These are phyloP conservation scores for Colletotrichum sp. DNA, from an alignment of 2,329 filamentous ascomycete species.

Conservation along the genomic window DNA sequence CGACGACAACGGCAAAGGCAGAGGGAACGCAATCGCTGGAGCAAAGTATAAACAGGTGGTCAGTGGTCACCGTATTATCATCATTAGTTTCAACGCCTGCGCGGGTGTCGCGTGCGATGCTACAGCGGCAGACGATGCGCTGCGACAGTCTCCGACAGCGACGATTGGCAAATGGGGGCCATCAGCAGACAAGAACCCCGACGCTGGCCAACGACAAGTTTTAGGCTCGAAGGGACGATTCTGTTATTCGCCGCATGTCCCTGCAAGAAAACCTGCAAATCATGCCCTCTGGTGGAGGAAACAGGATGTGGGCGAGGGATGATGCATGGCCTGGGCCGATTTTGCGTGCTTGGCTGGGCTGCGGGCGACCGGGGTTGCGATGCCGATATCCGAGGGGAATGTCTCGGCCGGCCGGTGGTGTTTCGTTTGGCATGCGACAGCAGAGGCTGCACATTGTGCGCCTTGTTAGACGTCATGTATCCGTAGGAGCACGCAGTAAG, in stretches of 20 bases:
- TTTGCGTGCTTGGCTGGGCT: not conserved
- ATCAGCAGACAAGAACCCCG: not conserved
- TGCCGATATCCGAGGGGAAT: slow-evolving; percentile 14
- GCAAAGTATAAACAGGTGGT: not conserved
- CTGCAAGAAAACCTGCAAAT: not conserved
- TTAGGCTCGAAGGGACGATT: not conserved
- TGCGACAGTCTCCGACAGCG: not conserved
- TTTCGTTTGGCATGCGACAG: not conserved
- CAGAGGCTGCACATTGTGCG: not conserved
- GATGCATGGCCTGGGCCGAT: not conserved
- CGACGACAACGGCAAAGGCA: rapidly evolving
- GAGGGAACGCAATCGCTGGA: rapidly evolving
- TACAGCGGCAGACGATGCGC: not conserved
- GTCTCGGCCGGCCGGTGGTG: not conserved
- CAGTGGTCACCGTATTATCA: rapidly evolving
- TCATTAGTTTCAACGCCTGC: rapidly evolving
- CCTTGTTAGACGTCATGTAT: not conserved
- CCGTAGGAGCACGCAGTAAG: not conserved
- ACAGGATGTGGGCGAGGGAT: not conserved
- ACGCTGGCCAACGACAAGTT: not conserved
- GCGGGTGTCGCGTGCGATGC: not conserved
- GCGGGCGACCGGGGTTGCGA: not conserved
- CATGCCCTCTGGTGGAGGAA: not conserved
- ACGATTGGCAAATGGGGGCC: not conserved
- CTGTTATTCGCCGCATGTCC: not conserved